Evolutionary conservation across 441 rosid genomes (phyloP).

Genomic region (Erodium chrysanthum): DNA sequence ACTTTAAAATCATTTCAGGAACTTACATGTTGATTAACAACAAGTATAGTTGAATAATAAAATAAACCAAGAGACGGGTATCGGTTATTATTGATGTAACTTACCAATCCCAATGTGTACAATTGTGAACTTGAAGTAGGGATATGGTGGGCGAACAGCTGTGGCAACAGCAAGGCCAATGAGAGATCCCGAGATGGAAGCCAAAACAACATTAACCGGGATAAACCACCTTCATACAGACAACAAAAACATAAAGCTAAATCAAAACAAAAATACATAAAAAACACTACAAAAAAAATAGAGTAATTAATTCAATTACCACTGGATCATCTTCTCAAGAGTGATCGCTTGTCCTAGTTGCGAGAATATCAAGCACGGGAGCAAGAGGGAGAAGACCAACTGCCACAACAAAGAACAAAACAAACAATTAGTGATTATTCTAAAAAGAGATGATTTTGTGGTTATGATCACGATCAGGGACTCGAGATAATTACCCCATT

Average conservation of each 20-base stretch:
- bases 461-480: no score
- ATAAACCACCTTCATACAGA: constrained; percentile 78
- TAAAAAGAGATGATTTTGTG: no score
- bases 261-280: background rate
- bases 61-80: no score
- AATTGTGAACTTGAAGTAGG: constrained; percentile 80
- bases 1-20: constrained; percentile 2
- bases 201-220: constrained; percentile 71
- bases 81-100: constrained; percentile 15
- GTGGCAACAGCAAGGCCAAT: constrained; percentile 59
- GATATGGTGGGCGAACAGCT: constrained; percentile 72
- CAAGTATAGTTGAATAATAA: no score
- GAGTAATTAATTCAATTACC: constrained; percentile 33
- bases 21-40: background rate
- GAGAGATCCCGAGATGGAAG: constrained; percentile 55
- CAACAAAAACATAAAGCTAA: background rate
- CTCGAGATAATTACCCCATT: constrained; percentile 54
- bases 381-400: constrained; percentile 92
- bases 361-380: constrained; percentile 90
- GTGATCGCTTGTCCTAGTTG: constrained; percentile 94
- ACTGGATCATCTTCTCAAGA: constrained; percentile 65
- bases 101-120: constrained; percentile 77
- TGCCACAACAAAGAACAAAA: constrained; percentile 20
- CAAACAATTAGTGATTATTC: no score
- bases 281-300: background rate